Base-by-base conservation (phyloP, 1,139 yeast genomes). In the Meyerozyma athensensis region DNA sequence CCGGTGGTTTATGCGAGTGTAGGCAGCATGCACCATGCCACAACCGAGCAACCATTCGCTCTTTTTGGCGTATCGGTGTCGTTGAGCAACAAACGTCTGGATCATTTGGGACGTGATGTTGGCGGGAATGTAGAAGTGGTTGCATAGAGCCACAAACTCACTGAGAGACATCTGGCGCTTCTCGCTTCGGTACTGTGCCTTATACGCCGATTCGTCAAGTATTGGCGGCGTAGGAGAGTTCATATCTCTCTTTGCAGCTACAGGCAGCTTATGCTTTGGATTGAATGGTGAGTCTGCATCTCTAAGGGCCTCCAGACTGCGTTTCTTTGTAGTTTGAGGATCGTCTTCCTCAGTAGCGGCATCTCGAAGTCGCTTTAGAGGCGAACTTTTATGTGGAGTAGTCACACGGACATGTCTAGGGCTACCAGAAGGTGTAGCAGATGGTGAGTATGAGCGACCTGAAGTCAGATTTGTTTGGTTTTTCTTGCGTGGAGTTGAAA, bases 11-110 rank as follows among this genome's bases (percentile, higher is more conserved):
- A 81, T 67, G 10, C 81, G 62, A 10, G 68, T 61, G 37, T 77
- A 79, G 10, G 81, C 79, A 5, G 81, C 73, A 31, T 81, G 67
- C 1, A 81, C 66, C 44, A 82, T 54, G 0, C 89, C 90, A 53
- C 86, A 79, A 1, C 82, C 76, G 20, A 82, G 55, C 12, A 79
- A 76, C 86, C 89, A 82, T 33, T 81, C 82, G 40, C 74, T 77
- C 35, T 74, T 73, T 44, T 66, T 69, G 13, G 52, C 48, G 37
- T 81, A 72, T 46, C 77, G 75, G 35, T 72, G 69, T 31, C 72
- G 67, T 45, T 77, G 77, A 2, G 64, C 58, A 26, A 68, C 59
- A 45, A 73, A 81, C 0, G 80, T 72, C 26, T 68, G 70, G 9
- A 81, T 46, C 42, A 83, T 64, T 30, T 63, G 58, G 21, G 66